Percentiles rank a stretch among this genome's conserved stretches.
Evolutionary conservation across 1,284 basidiomycete species (phyloP).

Genomic region (Anthracocystis panici-leucophaei): DNA sequence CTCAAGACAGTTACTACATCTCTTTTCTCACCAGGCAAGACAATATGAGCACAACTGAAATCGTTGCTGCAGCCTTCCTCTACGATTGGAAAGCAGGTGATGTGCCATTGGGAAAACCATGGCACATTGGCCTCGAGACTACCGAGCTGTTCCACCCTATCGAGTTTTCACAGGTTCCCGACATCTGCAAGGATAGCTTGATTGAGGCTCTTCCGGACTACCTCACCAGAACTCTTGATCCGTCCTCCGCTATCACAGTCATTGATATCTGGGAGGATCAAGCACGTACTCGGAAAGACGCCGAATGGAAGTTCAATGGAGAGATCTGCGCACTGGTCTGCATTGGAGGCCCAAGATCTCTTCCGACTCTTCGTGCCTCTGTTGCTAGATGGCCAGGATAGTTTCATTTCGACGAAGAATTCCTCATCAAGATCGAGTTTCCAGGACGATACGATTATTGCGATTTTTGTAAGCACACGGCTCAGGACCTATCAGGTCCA

Average conservation of each 20-base stretch:
- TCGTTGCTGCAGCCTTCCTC: background rate
- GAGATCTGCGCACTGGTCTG: background rate
- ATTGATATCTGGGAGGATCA: conserved; percentile 19
- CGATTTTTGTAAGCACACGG: conserved; percentile 9
- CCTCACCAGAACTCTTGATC: background rate
- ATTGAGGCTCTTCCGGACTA: background rate
- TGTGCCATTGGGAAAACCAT: conserved; percentile 1
- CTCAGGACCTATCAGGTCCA: background rate
- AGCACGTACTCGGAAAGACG: background rate
- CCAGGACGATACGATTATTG: conserved; percentile 7
- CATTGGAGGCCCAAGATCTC: background rate
- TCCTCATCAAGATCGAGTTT: conserved; percentile 4
- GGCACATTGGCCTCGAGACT: conserved; percentile 4
- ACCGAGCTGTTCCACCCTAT: background rate
- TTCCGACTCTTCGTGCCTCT: background rate
- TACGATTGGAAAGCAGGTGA: background rate
- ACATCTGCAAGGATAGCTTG: background rate
- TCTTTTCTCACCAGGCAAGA: background rate
- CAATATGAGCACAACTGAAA: background rate
- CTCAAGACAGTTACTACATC: background rate
- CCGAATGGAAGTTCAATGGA: background rate
- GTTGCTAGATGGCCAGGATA: conserved; percentile 9
- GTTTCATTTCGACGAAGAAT: conserved; percentile 12
- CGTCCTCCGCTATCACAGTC: background rate
- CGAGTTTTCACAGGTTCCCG: background rate